Conservation (phyloP, 2,329 filamentous ascomycete species). For the Colletotrichum paranaense region DNA sequence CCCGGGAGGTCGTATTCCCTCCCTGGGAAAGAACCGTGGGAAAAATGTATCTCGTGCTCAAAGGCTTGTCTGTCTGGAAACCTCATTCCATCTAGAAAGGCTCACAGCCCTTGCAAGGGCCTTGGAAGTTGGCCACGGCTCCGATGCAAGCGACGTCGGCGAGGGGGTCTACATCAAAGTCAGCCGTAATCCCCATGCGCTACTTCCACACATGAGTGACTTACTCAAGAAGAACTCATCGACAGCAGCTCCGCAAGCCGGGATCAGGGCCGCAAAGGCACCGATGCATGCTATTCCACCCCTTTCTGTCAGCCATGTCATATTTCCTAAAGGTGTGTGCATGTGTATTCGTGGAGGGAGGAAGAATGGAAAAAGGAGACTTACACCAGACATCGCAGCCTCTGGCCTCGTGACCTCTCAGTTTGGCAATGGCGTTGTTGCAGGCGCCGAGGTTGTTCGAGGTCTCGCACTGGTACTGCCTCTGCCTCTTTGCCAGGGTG, state of each 20-base stretch:
- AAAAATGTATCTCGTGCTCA: background rate
- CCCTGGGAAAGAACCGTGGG: background rate
- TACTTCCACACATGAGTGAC: background rate
- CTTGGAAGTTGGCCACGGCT: background rate
- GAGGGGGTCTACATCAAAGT: background rate
- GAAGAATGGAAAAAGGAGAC: background rate
- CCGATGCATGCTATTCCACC: background rate
- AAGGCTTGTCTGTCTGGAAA: too few relatives aligned
- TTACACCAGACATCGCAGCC: background rate
- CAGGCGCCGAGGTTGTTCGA: background rate
- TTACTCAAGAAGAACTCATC: background rate
- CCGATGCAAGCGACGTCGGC: background rate
- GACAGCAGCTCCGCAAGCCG: background rate
- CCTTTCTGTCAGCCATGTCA: background rate
- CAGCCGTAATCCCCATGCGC: background rate
- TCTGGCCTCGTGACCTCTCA: background rate
- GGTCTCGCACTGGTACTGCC: background rate
- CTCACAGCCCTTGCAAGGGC: background rate
- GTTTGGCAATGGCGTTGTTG: background rate
- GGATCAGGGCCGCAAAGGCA: background rate
- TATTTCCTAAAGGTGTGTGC: background rate
- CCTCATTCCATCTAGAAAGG: background rate
- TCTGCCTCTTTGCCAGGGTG: background rate
- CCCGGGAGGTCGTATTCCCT: too few relatives aligned
- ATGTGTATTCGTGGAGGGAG: too few relatives aligned